Base-by-base conservation (phyloP, 2,329 filamentous ascomycete species). In the Talaromyces sp. region DNA sequence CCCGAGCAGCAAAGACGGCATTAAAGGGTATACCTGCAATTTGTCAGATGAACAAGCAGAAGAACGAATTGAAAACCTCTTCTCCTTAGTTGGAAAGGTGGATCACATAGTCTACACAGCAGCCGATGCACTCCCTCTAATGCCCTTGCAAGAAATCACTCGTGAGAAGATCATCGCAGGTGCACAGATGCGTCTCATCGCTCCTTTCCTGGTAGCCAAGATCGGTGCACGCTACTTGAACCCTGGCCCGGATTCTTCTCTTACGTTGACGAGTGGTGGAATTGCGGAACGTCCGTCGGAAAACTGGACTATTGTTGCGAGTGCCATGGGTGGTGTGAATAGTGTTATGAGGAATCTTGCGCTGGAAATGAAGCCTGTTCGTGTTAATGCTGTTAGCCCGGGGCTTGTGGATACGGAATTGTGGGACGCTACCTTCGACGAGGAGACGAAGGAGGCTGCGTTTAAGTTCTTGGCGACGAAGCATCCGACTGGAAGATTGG, bases 311-410 rank as follows among this genome's bases (percentile, higher is more conserved):
- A 16, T 37, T 11, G 8, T 47, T 2, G 30, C 44, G 5, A 30
- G 29, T 6, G 27, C 27, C 40, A 43, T 33, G 40, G 40, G 27
- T 2, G 39, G 32, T 8, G 33, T 36, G 13, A 19, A 24, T 22
- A 35, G 44, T 27, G 36, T 45, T 20, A 16, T 22, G 22, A 17
- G 32, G 7, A 35, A 35, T n/a, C 16, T 51, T 22, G 48, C 48
- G 4, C 20, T 51, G 30, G 48, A 51, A 22, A 19, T 51, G 41
- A 40, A 39, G 40, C 48, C 48, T 3, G 8, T 45, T 19, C 19
- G 41, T 9, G 48, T 51, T n/a, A 51, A 51, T 30, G 40, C 39
- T 16, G 48, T 51, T 13, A 45, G 30, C 11, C 48, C 40, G 2
- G 48, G 48, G 16, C 30, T 44, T 14, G 48, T 51, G 5, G 13